Percentiles rank a stretch among this genome's conserved stretches.
phyloP scores from a whole-genome alignment of 2,329 filamentous ascomycete genomes.

The Diaporthe eres region DNA sequence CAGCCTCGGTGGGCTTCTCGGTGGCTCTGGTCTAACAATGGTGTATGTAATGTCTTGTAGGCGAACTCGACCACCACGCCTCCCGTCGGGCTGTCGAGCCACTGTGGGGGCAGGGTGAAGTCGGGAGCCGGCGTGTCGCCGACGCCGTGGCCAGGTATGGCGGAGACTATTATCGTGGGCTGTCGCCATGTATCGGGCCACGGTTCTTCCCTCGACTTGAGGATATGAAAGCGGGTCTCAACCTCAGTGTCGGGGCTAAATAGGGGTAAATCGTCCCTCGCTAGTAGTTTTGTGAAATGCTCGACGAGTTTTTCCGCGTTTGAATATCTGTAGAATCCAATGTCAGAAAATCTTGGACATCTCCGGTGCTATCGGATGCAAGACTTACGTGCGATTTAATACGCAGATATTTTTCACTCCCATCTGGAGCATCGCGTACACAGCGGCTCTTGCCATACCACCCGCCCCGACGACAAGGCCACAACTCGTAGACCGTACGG shows the following conservation, averaged over 20 bases:
- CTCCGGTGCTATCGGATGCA: no score
- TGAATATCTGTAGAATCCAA: conserved; percentile 48
- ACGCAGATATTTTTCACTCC: conserved; percentile 83
- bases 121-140: conserved; percentile 75
- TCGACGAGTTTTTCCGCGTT: conserved; percentile 77
- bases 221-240: conserved; percentile 67
- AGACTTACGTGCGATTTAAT: conserved; percentile 73
- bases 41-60: conserved; percentile 81
- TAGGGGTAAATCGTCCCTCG: conserved; percentile 58
- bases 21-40: conserved; percentile 77
- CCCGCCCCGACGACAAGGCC: conserved; percentile 76
- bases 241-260: conserved; percentile 58
- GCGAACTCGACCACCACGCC: conserved; percentile 83
- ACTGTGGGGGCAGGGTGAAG: conserved; percentile 77
- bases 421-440: conserved; percentile 84
- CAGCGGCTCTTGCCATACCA: conserved; percentile 83
- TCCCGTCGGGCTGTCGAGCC: conserved; percentile 80
- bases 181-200: conserved; percentile 76
- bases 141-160: conserved; percentile 79
- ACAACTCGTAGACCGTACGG: conserved; percentile 67
- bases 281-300: conserved; percentile 75
- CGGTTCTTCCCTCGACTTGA: conserved; percentile 69
- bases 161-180: conserved; percentile 82
- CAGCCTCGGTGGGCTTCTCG: conserved; percentile 73
- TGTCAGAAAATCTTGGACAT: background rate